A percentile compares a stretch with the other conserved stretches of the same genome.
Conservation (phyloP, 2,329 filamentous ascomycete species). For the Paecilomyces niveus region DNA sequence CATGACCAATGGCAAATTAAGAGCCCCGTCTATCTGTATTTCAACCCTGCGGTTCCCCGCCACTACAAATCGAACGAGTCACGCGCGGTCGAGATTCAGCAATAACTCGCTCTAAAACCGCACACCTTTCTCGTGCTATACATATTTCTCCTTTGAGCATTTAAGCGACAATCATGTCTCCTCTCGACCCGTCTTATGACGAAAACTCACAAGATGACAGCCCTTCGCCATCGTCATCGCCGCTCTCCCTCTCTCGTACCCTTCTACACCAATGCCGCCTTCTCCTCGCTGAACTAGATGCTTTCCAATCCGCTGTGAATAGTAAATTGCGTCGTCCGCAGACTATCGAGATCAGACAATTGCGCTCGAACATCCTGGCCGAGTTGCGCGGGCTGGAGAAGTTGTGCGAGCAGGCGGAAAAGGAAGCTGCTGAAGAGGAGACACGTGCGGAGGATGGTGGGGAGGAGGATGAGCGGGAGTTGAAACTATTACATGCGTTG, state of each 20-base stretch:
- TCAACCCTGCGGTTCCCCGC: background rate
- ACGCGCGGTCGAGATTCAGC: background rate
- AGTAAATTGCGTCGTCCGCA: constrained; percentile 38
- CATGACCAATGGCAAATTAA: background rate
- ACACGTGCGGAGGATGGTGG: constrained; percentile 5
- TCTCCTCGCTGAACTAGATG: constrained; percentile 40
- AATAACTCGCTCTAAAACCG: background rate
- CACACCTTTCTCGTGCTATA: background rate
- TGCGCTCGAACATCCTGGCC: constrained; percentile 41
- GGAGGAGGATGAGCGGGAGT: constrained; percentile 18
- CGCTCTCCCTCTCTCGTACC: constrained; percentile 16
- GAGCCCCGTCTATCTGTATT: background rate
- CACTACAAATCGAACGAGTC: background rate
- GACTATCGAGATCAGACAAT: constrained; percentile 43
- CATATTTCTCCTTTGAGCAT: background rate
- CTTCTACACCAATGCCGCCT: constrained; percentile 32
- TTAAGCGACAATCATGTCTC: background rate
- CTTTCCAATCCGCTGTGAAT: constrained; percentile 36
- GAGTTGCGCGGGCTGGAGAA: constrained; percentile 44
- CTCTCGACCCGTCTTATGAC: background rate
- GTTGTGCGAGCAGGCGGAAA: constrained; percentile 22
- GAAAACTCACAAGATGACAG: background rate
- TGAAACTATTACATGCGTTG: constrained; percentile 47
- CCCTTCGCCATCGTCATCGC: background rate
- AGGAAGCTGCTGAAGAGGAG: constrained; percentile 5